These are phyloP conservation scores for Alternaria atra DNA, from an alignment of 2,329 filamentous ascomycete species.

Conservation along the genomic window DNA sequence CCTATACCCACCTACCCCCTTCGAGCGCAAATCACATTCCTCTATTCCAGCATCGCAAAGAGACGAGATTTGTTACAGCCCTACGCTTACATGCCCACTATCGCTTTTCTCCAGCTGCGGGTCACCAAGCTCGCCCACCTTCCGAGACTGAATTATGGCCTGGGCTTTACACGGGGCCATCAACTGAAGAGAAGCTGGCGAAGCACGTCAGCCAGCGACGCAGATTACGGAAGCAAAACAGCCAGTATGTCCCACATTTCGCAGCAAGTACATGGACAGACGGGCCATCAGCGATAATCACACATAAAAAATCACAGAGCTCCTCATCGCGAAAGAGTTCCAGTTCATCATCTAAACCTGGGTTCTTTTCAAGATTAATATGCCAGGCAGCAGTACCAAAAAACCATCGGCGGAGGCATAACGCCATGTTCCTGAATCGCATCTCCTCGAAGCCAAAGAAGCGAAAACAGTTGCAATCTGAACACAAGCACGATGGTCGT, in stretches of 20 bases:
- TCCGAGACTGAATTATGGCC: conserved; percentile 34
- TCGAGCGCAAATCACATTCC: conserved; percentile 22
- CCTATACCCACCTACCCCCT: conserved; percentile 28
- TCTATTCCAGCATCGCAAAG: conserved; percentile 18
- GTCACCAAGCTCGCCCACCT: conserved; percentile 34
- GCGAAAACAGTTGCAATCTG: not conserved
- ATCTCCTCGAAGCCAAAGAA: conserved; percentile 1
- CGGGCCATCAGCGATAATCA: not conserved
- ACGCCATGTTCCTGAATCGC: conserved; percentile 10
- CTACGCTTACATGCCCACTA: conserved; percentile 29
- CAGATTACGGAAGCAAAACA: not conserved
- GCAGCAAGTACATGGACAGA: conserved; percentile 9
- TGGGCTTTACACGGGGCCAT: conserved; percentile 26
- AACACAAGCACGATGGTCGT: not conserved
- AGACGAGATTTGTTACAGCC: conserved; percentile 19
- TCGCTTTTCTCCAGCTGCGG: conserved; percentile 35
- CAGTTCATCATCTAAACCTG: conserved; percentile 12
- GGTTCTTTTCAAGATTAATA: conserved; percentile 20
- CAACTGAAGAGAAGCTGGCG: conserved; percentile 26
- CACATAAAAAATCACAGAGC: conserved; percentile 1
- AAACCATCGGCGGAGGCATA: conserved; percentile 11
- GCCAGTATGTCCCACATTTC: not conserved
- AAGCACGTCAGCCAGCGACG: conserved; percentile 19
- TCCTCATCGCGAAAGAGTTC: conserved; percentile 12
- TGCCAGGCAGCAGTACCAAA: conserved; percentile 21